Percentiles rank a stretch among this genome's conserved stretches.
These are phyloP conservation scores for Stentor coeruleus DNA, from an alignment of 73 alveolate genomes.

Conservation along the genomic window DNA sequence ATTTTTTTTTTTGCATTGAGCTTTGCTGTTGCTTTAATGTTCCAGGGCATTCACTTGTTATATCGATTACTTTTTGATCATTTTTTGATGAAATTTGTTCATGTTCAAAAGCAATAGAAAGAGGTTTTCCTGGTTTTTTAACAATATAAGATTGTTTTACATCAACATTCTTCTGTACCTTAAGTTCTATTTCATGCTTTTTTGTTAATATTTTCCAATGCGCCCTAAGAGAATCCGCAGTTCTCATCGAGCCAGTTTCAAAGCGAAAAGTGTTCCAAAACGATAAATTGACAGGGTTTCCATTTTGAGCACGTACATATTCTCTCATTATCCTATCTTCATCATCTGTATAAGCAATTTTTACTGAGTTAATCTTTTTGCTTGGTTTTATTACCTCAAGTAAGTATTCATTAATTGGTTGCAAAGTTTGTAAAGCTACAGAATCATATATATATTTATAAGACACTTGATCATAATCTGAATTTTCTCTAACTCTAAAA, in stretches of 20 bases:
- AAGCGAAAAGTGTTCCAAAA: neutral
- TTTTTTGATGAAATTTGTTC: no score
- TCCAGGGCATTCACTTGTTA: no score
- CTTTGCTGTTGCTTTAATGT: no score
- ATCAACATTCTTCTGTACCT: neutral
- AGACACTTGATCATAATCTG: neutral
- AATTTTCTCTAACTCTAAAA: neutral
- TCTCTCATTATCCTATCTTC: conserved; percentile 3
- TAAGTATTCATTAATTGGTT: neutral
- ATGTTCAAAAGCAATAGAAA: no score
- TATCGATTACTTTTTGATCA: no score
- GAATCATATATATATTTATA: neutral
- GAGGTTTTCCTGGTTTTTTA: no score
- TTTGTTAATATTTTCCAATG: neutral
- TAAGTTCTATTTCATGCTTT: neutral
- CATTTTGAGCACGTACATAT: neutral
- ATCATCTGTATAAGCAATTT: neutral
- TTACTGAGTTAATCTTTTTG: neutral
- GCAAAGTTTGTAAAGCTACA: neutral
- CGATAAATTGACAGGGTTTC: neutral
- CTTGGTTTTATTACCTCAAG: no score
- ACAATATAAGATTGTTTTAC: no score
- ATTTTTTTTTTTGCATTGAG: no score
- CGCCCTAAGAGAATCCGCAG: neutral
- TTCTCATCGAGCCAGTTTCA: neutral